Conservation (phyloP, 371 early-diverging fungal genomes). For the Syncephalastrum sp. region DNA sequence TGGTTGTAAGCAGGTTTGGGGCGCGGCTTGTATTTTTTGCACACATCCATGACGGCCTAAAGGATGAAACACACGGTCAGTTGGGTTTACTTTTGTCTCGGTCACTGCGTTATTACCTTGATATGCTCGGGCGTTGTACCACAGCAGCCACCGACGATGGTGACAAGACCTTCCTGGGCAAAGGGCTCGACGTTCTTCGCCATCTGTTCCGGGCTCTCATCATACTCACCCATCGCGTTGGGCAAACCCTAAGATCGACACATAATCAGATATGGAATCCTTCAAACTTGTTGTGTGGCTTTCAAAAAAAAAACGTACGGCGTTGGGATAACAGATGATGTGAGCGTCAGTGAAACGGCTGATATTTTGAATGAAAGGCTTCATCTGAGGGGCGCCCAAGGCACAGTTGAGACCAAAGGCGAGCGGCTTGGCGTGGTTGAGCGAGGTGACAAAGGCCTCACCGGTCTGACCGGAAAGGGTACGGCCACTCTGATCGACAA, state of each 20-base stretch:
- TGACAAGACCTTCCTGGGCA: conserved; percentile 87
- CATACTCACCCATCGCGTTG: conserved; percentile 88
- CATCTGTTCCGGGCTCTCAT: conserved; percentile 87
- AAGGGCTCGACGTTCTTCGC: conserved; percentile 79
- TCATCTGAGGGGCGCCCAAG: conserved; percentile 92
- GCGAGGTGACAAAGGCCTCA: conserved; percentile 89
- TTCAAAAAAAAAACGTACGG: conserved; percentile 45
- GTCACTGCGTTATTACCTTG: conserved; percentile 35
- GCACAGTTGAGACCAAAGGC: conserved; percentile 97
- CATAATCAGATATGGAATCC: neutral
- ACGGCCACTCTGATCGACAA: conserved; percentile 94
- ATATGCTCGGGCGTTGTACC: conserved; percentile 95
- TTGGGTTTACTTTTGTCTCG: neutral
- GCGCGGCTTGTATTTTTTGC: conserved; percentile 75
- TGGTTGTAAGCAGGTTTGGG: conserved; percentile 60
- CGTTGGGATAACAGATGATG: conserved; percentile 94
- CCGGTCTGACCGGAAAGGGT: conserved; percentile 95
- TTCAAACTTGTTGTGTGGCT: no score
- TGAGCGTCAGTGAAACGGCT: conserved; percentile 76
- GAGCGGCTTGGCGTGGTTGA: conserved; percentile 76
- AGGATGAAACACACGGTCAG: neutral
- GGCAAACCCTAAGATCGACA: conserved; percentile 63
- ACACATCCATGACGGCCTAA: conserved; percentile 77
- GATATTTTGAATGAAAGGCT: conserved; percentile 90
- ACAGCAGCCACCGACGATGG: conserved; percentile 95